phyloP scores from a whole-genome alignment of 2,329 filamentous ascomycete species.

The Tolypocladium pustulatum region DNA sequence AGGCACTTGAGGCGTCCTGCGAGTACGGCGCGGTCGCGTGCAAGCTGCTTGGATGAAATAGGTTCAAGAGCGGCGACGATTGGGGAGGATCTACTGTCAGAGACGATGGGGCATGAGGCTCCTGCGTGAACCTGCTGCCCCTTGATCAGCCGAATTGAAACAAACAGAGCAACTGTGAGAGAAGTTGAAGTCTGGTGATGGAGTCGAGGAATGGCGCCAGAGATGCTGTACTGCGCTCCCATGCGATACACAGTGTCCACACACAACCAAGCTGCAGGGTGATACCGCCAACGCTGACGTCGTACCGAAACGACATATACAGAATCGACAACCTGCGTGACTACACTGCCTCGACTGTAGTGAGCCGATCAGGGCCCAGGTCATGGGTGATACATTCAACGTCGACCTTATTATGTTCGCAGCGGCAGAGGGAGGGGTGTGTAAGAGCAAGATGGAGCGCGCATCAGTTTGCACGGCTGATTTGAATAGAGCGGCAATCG shows the following conservation, averaged over 20 bases:
- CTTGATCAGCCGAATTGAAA: conserved; percentile 13
- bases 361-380: conserved; percentile 3
- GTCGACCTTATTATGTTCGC: background rate
- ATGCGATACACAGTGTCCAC: conserved; percentile 19
- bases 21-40: conserved; percentile 36
- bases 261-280: conserved; percentile 21
- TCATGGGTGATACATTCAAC: background rate
- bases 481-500: background rate
- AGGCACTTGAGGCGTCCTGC: conserved; percentile 37
- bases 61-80: conserved; percentile 37
- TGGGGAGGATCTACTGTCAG: conserved; percentile 44
- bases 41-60: conserved; percentile 40
- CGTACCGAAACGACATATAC: conserved; percentile 20
- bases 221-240: conserved; percentile 25
- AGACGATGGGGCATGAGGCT: conserved; percentile 35
- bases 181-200: conserved; percentile 8
- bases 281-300: conserved; percentile 35
- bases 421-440: background rate
- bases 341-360: conserved; percentile 3
- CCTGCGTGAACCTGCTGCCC: conserved; percentile 41
- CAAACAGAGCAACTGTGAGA: conserved; percentile 3
- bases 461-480: conserved; percentile 1
- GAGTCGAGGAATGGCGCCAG: conserved; percentile 15
- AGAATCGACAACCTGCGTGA: conserved; percentile 5
- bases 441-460: background rate